Evolutionary conservation across 768 basidiomycete species (phyloP), one percentile per base, ranked within the genome.

Genomic region (Glaciozyma antarctica): DNA sequence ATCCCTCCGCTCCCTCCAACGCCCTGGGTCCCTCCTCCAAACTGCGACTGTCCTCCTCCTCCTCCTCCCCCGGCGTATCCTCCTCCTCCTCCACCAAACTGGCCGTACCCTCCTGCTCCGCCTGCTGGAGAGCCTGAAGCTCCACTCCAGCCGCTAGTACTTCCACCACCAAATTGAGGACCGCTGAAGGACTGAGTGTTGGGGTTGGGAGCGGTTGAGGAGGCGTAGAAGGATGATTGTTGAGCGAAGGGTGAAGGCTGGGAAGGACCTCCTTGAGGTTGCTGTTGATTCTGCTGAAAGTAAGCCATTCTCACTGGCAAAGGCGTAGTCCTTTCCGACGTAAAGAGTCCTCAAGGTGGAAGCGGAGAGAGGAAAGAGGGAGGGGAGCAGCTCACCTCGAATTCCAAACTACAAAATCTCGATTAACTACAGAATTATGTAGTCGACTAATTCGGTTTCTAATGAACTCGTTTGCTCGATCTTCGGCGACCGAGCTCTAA

Each of bases 121-220:
- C 34, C 24, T 43, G 34, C 56, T 43, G 38, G 38, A 15, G 38
- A 41, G 32, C 53, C 41, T 43, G 16, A 32, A 8, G 43, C 58
- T 22, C 49, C 57, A 45, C 19, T 15, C 48, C 41, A 56, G 21
- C 38, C 38, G 13, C n/a, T 28, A 22, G 53, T 64, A 3, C 67
- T 61, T 1, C 61, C 67, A 19, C 67, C 67, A n/a, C 62, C 65
- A 38, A 65, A 64, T 24, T 64, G 67, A 9, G 63, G 61, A 1
- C 58, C 47, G n/a, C 62, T 65, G 10, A 48, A 30, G 1, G 32
- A 28, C 41, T 63, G 62, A 21, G 30, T 56, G 47, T 44, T 43
- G 8, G 30, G 24, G 17, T 30, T 2, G 58, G 51, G 30, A 52
- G 51, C 12, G 10, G 51, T 16, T 12, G 51, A 28, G 51, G 26